Evolutionary conservation across 768 basidiomycete genomes (phyloP), one percentile per base, ranked within the genome.

Genomic region (Termitomyces sp.): DNA sequence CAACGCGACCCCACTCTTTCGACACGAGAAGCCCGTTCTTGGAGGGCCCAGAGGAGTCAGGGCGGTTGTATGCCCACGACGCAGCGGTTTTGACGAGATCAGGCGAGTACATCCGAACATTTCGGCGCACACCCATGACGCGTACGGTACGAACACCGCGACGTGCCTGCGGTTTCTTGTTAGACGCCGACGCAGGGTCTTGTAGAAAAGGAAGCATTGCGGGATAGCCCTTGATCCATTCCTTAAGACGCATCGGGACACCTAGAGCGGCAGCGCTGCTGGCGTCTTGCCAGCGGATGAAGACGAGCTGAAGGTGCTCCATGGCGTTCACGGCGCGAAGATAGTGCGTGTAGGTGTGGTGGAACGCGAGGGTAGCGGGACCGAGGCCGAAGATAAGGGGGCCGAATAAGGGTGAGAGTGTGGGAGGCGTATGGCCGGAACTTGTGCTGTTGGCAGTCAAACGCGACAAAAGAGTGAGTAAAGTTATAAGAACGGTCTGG

Each of bases 211-310:
- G 83, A 4, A 96, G 75, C 82, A 87, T 92, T 9, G 85, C 70
- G 0, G 94, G 93, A 67, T 98, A 97, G 3, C 91, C 91, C 59
- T 89, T 83, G 61, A 96, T 89, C 92, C 93, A 95, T 63, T 91
- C 87, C 65, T 90, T 89, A 60, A 97, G 85, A n/a, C 91, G 85
- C 14, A 85, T 83, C 2, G 95, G 96, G 9, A 94, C 83, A 2
- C 87, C 85, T 5, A 87, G 79, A 8, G 84, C 76, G 4, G 84
- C 76, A 4, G 84, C 80, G 56, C 82, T 83, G 4, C 79, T 76
- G 13, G 73, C 68, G 55, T 89, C 85, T 64, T 93, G 87, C 78
- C 86, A 90, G 32, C 95, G 85, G 57, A 98, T 88, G 70, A 89
- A 96, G 0, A 92, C 82, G 13, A 98, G 82, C n/a, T 98, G 76